Evolutionary conservation across 2,329 filamentous ascomycete species (phyloP).

Genomic region (Ceratocystis albifundus): DNA sequence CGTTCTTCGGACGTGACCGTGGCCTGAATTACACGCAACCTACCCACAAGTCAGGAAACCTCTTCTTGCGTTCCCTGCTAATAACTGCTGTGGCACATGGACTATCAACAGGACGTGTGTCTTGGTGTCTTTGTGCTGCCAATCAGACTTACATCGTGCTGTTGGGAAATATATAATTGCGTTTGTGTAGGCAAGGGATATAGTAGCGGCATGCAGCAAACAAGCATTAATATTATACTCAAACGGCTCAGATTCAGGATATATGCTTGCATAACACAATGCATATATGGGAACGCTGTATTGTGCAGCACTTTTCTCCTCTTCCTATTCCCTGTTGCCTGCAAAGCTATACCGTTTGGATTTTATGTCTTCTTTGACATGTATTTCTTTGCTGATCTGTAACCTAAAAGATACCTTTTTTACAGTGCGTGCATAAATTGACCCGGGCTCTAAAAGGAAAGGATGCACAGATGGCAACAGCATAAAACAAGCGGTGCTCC

Average conservation of each 20-base stretch:
- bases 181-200: not conserved
- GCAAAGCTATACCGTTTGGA: not conserved
- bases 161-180: not conserved
- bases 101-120: not conserved
- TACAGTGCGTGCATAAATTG: slow-evolving; percentile 11
- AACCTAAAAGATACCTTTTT: slow-evolving; percentile 13
- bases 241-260: not conserved
- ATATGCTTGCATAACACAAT: not conserved
- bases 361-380: not conserved
- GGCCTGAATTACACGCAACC: not conserved
- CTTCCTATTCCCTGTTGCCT: not conserved
- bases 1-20: slow-evolving; percentile 2
- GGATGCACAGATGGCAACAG: slow-evolving; percentile 4
- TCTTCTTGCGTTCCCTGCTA: not conserved
- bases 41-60: not conserved
- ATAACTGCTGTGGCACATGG: not conserved
- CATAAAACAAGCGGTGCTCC: not conserved
- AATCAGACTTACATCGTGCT: not conserved
- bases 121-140: not conserved
- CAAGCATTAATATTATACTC: not conserved
- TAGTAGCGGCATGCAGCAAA: not conserved
- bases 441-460: not conserved
- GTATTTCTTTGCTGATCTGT: slow-evolving; percentile 1
- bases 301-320: not conserved
- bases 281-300: not conserved